These are phyloP conservation scores for Uronychia binucleata DNA, from an alignment of 73 alveolate genomes.

Conservation along the genomic window DNA sequence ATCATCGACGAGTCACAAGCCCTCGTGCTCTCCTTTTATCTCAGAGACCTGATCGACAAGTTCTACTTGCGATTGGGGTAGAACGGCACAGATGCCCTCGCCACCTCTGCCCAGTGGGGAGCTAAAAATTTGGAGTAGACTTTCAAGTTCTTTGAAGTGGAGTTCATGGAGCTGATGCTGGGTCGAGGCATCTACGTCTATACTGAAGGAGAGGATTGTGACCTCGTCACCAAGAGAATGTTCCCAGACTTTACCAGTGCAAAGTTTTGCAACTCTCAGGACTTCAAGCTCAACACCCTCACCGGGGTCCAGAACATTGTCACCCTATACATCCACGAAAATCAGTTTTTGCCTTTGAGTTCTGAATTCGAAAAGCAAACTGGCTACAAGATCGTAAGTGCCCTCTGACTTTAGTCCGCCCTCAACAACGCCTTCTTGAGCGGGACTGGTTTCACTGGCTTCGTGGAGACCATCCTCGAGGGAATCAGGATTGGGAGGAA, in stretches of 20 bases:
- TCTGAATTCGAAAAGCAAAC: background rate
- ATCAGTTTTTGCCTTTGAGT: too few species aligned
- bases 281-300: background rate
- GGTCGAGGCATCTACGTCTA: background rate
- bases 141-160: background rate
- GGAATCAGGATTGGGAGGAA: background rate
- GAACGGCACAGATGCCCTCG: background rate
- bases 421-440: background rate
- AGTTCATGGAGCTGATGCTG: background rate
- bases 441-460: background rate
- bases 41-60: background rate
- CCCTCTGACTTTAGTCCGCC: too few species aligned
- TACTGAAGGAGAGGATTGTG: background rate
- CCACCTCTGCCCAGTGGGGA: background rate
- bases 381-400: background rate
- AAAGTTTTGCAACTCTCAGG: background rate
- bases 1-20: background rate
- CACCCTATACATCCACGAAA: background rate
- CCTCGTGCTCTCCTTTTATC: background rate
- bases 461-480: background rate
- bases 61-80: background rate
- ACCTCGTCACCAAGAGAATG: background rate
- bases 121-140: background rate
- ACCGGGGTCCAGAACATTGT: background rate
- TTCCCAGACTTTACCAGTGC: background rate